Evolutionary conservation across 2,329 filamentous ascomycete genomes (phyloP), one percentile per base, ranked within the genome.

Genomic region (Colletotrichum shisoi): DNA sequence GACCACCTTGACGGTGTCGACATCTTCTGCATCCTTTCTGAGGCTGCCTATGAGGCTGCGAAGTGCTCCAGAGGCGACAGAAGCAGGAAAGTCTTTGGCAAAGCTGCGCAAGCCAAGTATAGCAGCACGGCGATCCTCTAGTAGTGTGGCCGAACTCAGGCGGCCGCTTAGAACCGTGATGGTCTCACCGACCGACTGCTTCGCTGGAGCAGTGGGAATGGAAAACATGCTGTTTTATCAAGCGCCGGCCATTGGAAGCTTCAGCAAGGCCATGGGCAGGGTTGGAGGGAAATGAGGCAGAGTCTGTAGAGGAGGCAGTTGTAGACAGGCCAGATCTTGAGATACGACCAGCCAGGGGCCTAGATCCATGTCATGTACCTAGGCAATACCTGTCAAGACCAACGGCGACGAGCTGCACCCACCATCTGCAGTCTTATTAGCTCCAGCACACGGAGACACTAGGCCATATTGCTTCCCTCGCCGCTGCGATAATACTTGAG

Each of bases 21-120:
- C 91, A 84, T 99, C 95, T 76, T 96, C 92, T 68, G 88, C 88
- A 85, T 99, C 95, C 76, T 93, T 93, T 71, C 88, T 88, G 60
- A 99, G 81, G 73, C 91, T 93, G 13, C 87, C 88, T 71, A 99
- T 98, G 63, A 99, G 84, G 63, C 91, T 92, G 70, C 94, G 87
- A 54, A 99, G 82, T n/a, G 94, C 92, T 45, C 93, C 94, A 4
- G 94, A 97, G 2, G 96, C 93, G 42, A 99, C 95, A 8, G 94
- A 96, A 15, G 96, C 96, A 44, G 95, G 96, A 73, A 94, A 98
- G 69, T 96, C 89, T 79, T 98, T 98, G 48, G 95, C 93, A 78
- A 99, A 98, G 80, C 94, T 97, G 72, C 96, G 88, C 44, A 99
- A 84, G 19, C 95, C 95, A 37, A 96, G 86, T 54, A 99, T 97